Evolutionary conservation across 2,329 filamentous ascomycete species (phyloP), one percentile per base, ranked within the genome.

Genomic region (Microdochium paspali): DNA sequence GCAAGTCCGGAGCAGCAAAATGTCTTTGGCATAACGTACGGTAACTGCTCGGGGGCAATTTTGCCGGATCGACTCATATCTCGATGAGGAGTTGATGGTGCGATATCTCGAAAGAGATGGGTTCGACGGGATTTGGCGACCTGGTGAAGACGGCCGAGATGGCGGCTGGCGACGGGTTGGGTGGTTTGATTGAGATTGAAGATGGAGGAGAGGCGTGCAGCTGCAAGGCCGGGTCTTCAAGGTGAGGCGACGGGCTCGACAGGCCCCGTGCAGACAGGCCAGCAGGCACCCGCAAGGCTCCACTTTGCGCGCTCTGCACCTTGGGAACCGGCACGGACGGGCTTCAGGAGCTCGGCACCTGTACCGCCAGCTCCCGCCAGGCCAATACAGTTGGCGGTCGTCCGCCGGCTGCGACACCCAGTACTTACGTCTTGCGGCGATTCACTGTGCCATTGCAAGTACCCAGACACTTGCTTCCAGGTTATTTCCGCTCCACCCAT

Each of bases 11-110:
- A 21, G 31, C 18, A 20, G 4, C 18, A 43, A 35, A 23, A 32
- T 35, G 23, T 15, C n/a, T 4, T 25, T 39, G 46, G 50, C 46
- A 46, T 61, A 60, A 61, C 85, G 66, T 75, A 94, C 90, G 90
- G 86, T 79, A 97, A 97, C 76, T 96, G 90, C 87, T 98, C 93
- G 73, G 93, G 90, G 76, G 90, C 90, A 80, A 97, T 86, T 82
- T 96, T 97, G 74, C 84, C 85, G 76, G 82, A 84, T 76, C 88
- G 86, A 89, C 85, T 94, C 89, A 95, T 95, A 84, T 82, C 85
- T 90, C 82, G 77, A 73, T 71, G 68, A 51, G 31, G 50, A 53
- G 46, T 44, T 10, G 12, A 25, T 44, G 42, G 18, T 40, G 35
- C 35, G 35, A 21, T 10, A 20, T 7, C 35, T 40, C 35, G 35